These are phyloP conservation scores for Parmelia sp. DNA, from an alignment of 495 filamentous ascomycete species.

Conservation along the genomic window DNA sequence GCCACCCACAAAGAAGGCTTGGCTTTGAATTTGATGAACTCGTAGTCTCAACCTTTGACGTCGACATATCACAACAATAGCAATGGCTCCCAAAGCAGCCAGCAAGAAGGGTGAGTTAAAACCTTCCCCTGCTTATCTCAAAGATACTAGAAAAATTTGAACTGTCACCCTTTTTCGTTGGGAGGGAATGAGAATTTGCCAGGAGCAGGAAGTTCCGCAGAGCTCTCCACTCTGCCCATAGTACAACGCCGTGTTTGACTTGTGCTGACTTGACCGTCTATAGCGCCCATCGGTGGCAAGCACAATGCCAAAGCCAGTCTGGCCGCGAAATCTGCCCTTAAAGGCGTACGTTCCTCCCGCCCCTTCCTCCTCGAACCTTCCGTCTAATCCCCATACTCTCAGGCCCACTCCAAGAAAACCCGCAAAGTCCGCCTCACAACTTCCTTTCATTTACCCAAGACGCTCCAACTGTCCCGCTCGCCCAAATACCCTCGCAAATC, in stretches of 20 bases:
- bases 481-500: constrained; percentile 98
- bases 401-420: constrained; percentile 76
- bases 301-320: constrained; percentile 71
- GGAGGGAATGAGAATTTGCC: neutral
- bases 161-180: no score
- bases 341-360: constrained; percentile 59
- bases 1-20: constrained; percentile 44
- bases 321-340: constrained; percentile 89
- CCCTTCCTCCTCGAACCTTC: constrained; percentile 8
- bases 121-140: constrained; percentile 7
- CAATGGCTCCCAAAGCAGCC: constrained; percentile 65
- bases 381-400: constrained; percentile 29
- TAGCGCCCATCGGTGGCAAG: constrained; percentile 60
- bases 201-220: neutral
- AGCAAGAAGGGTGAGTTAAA: constrained; percentile 65
- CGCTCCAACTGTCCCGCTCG: constrained; percentile 78
- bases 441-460: constrained; percentile 97
- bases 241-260: neutral
- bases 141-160: no score
- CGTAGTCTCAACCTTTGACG: constrained; percentile 35
- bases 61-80: constrained; percentile 43
- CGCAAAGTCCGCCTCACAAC: constrained; percentile 88
- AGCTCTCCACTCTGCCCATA: neutral
- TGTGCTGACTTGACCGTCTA: constrained; percentile 42
- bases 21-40: constrained; percentile 41